Percentiles rank a stretch among this genome's conserved stretches.
phyloP scores from a whole-genome alignment of 768 basidiomycete genomes.

The Leucogyrophana mollusca region DNA sequence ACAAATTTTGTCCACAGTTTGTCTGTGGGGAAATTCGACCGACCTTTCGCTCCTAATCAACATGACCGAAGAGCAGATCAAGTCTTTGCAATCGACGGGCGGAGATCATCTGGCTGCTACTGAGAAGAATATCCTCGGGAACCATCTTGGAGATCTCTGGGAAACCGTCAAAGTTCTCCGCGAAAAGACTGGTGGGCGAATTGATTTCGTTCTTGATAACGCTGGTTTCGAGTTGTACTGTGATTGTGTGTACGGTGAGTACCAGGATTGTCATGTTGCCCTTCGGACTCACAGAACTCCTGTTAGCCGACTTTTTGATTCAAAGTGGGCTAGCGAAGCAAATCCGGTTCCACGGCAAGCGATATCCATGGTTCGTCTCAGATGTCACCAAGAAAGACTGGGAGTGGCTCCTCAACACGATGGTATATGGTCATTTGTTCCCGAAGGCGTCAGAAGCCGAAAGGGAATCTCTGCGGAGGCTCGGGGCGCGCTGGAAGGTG shows the following conservation, averaged over 20 bases:
- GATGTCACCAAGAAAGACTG: slow-evolving; percentile 94
- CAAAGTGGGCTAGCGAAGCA: slow-evolving; percentile 84
- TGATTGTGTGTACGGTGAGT: slow-evolving; percentile 79
- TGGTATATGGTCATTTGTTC: slow-evolving; percentile 93
- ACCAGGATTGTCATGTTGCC: not conserved
- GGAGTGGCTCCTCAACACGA: slow-evolving; percentile 86
- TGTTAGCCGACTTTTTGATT: slow-evolving; percentile 85
- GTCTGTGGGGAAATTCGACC: slow-evolving; percentile 96
- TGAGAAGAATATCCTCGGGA: slow-evolving; percentile 94
- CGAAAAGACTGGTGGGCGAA: slow-evolving; percentile 67
- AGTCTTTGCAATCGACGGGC: slow-evolving; percentile 92
- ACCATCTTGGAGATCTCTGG: slow-evolving; percentile 74
- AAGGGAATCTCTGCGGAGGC: slow-evolving; percentile 72
- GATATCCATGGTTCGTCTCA: slow-evolving; percentile 92
- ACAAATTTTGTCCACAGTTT: no score
- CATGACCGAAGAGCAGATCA: slow-evolving; percentile 98
- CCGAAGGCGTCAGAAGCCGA: slow-evolving; percentile 78
- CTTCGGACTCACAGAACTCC: slow-evolving; percentile 10
- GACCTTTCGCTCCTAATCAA: slow-evolving; percentile 94
- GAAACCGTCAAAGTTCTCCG: slow-evolving; percentile 68
- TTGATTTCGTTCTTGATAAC: slow-evolving; percentile 85
- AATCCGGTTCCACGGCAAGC: slow-evolving; percentile 94
- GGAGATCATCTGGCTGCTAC: slow-evolving; percentile 94
- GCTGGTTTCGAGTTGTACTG: slow-evolving; percentile 85
- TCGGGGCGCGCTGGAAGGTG: slow-evolving; percentile 91